Percentiles rank a stretch among this genome's conserved stretches.
phyloP scores from a whole-genome alignment of 805 yeast genomes.

The Saccharomycopsis lassenensis region DNA sequence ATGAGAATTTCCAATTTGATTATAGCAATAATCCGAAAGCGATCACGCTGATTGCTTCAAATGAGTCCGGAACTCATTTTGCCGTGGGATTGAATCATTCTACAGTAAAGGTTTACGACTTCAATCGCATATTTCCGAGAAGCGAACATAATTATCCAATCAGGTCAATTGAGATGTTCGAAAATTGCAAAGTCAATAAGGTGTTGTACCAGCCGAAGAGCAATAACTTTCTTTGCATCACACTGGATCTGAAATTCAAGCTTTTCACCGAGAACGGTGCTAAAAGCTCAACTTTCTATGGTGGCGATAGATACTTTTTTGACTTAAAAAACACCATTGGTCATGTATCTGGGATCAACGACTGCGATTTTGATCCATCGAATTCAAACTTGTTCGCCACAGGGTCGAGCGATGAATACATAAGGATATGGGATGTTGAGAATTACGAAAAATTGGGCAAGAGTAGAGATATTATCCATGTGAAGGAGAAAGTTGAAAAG shows the following conservation, averaged over 20 bases:
- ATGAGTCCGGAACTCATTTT: background rate
- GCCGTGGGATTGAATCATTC: constrained; percentile 3
- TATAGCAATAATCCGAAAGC: background rate
- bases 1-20: constrained; percentile 1
- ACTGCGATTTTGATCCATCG: constrained; percentile 23
- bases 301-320: constrained; percentile 27
- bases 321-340: constrained; percentile 28
- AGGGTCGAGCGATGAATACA: constrained; percentile 23
- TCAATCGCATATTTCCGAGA: constrained; percentile 1
- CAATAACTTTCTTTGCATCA: constrained; percentile 1
- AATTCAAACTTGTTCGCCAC: constrained; percentile 22
- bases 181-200: background rate
- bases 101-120: constrained; percentile 1
- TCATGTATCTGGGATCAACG: constrained; percentile 24
- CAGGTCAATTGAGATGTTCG: background rate
- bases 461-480: background rate
- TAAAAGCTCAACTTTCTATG: background rate
- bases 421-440: constrained; percentile 26
- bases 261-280: background rate
- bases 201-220: constrained; percentile 4
- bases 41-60: background rate
- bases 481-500: background rate
- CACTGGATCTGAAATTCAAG: background rate
- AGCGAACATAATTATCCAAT: background rate
- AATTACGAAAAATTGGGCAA: constrained; percentile 4